Conservation (phyloP, 306 rosid species). For the Vigna trinervia region DNA sequence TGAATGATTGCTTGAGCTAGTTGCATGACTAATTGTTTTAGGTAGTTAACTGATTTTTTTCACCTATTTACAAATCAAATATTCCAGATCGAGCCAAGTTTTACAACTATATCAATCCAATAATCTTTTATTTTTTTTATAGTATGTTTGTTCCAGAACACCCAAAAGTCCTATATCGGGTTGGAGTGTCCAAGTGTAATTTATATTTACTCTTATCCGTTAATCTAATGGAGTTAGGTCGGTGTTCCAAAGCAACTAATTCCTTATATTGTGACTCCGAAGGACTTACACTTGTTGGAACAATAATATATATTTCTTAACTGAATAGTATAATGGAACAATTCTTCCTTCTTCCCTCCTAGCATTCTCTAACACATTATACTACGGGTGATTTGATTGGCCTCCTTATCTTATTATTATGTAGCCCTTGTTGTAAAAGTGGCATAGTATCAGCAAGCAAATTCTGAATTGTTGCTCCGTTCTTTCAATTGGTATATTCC, state of each 20-base stretch:
- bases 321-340: neutral
- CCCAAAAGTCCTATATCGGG: too few species aligned
- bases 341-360: neutral
- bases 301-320: neutral
- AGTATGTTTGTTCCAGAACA: neutral
- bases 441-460: neutral
- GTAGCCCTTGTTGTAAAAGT: neutral
- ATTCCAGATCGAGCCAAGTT: neutral
- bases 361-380: neutral
- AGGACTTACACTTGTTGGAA: too few species aligned
- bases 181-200: too few species aligned
- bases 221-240: too few species aligned
- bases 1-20: neutral
- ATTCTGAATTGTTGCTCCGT: neutral
- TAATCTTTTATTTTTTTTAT: neutral
- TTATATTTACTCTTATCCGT: too few species aligned
- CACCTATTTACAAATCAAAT: neutral
- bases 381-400: neutral
- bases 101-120: neutral
- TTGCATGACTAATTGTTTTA: too few species aligned
- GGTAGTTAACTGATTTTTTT: neutral
- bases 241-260: too few species aligned
- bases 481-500: neutral
- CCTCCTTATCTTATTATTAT: neutral
- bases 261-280: too few species aligned